Conservation (phyloP, 345 rosid genomes). For the Draba incana region DNA sequence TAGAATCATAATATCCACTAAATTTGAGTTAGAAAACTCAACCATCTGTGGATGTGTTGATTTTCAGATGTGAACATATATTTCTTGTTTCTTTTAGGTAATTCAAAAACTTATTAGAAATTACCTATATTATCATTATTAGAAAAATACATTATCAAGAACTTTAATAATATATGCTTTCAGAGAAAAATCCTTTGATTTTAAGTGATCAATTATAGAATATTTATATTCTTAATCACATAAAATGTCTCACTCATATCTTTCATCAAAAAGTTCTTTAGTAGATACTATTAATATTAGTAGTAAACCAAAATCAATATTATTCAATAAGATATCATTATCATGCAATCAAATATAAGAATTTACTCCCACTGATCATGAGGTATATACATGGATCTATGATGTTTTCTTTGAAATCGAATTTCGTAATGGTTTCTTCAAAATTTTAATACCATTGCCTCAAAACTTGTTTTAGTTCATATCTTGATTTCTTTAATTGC, state of each 20-base stretch:
- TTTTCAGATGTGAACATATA: too few species aligned
- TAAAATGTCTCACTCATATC: background rate
- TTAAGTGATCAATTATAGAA: background rate
- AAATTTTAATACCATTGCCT: too few species aligned
- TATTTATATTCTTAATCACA: background rate
- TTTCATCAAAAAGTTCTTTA: background rate
- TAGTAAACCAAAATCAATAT: background rate
- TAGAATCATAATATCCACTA: too few species aligned
- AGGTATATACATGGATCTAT: background rate
- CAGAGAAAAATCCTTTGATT: background rate
- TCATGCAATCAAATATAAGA: background rate
- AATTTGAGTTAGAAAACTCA: too few species aligned
- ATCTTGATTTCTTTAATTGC: too few species aligned
- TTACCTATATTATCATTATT: background rate
- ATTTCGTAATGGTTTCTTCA: too few species aligned
- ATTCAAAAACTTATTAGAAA: background rate
- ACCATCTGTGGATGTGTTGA: too few species aligned
- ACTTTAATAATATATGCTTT: background rate
- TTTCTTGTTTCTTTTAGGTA: background rate
- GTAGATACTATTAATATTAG: background rate
- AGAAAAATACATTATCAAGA: constrained; percentile 4
- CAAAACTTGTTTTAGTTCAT: too few species aligned
- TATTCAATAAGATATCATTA: constrained; percentile 1
- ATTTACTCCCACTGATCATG: background rate
- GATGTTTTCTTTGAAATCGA: too few species aligned